phyloP scores from a whole-genome alignment of 129 eudicot genomes.

The Flaveria robusta region DNA sequence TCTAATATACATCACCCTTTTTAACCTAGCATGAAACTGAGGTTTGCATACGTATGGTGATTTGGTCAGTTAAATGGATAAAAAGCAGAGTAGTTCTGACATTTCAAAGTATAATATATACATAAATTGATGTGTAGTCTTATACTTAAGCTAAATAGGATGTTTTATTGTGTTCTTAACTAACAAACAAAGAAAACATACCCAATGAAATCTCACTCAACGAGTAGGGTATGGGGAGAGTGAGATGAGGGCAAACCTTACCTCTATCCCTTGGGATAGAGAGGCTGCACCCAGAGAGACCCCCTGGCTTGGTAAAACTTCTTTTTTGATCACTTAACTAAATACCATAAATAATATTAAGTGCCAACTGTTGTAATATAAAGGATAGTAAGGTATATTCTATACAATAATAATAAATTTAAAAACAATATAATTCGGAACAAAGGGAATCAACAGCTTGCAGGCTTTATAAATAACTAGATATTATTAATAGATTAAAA shows the following conservation, averaged over 20 bases:
- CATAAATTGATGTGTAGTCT: background rate
- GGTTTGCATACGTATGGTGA: no score
- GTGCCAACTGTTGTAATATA: background rate
- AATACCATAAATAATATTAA: background rate
- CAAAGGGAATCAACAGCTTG: background rate
- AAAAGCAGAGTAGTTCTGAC: no score
- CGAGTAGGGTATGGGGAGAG: no score
- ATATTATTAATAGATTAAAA: background rate
- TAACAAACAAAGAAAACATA: background rate
- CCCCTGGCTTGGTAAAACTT: no score
- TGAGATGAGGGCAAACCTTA: no score
- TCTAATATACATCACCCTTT: no score
- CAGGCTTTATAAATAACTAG: background rate
- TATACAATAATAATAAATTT: background rate
- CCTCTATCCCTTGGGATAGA: no score
- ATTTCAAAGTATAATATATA: background rate
- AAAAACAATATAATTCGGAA: background rate
- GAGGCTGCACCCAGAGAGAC: no score
- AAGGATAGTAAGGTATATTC: background rate
- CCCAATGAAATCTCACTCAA: no score
- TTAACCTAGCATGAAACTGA: no score
- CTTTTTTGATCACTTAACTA: no score
- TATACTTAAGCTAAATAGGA: background rate
- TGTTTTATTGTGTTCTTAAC: background rate
- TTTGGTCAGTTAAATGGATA: no score